Evolutionary conservation across 148 eudicot genomes (phyloP), one percentile per base, ranked within the genome.

Genomic region (Agrostemma githago): DNA sequence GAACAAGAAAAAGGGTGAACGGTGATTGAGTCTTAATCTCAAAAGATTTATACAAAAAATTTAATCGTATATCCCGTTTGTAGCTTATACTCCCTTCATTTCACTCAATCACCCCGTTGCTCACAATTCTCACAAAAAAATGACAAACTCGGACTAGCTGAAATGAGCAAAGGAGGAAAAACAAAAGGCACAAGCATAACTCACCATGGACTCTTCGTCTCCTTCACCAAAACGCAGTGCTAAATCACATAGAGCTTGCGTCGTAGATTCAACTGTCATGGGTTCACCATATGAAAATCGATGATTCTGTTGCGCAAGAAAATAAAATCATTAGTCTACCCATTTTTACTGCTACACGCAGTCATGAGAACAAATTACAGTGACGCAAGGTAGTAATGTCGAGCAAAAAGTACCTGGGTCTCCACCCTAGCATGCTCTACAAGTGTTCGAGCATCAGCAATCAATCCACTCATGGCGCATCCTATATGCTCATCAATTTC

Each of bases 391-490:
- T 38, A 69, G 34, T 14, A 72, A 75, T 60, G 53, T 8, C 21
- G 9, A 1, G 26, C 38, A 10, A 20, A 20, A 14, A 43, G 75
- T 85, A 95, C 99, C 90, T 95, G 99, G 73, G 99, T 95, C 79
- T 96, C 97, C 62, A 96, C 97, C 60, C 99, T 86, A 70, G 99
- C 99, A 85, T 92, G 99, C 76, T 96, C 99, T 78, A 96, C 99
- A 65, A 96, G 92, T 17, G 99, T 96, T 38, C 99, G 92, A 70
- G 99, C 99, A 96, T 92, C 97, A 77, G 99, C 99, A 81, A 92
- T 96, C 80, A 96, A 80, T 68, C 99, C 99, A 85, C 97, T 96
- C 99, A 96, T 96, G 69, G 99, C 99, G 82, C 99, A 96, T 20
- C 99, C 99, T 71, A 96, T 89, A 82, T 96, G 99, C 66, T 88